Percentiles rank a stretch among this genome's conserved stretches.
Conservation (phyloP, 805 yeast species). For the Isabelozyma heimii region DNA sequence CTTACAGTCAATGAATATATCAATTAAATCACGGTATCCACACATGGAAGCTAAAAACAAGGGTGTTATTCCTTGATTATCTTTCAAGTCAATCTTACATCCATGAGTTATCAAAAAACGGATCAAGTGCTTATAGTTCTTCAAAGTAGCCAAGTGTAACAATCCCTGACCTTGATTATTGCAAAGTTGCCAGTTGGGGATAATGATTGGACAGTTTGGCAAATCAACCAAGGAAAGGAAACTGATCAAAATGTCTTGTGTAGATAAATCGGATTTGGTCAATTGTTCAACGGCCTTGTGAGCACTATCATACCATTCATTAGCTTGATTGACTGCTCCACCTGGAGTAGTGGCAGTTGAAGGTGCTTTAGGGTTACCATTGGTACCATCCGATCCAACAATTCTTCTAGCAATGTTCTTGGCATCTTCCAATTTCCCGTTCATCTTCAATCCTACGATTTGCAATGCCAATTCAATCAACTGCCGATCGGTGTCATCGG, state of each 20-base stretch:
- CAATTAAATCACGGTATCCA: conserved; percentile 69
- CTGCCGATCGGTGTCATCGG: conserved; percentile 94
- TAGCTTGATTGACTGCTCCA: conserved; percentile 12
- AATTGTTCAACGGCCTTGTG: conserved; percentile 49
- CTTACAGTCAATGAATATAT: conserved; percentile 58
- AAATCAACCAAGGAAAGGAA: conserved; percentile 59
- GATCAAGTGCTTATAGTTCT: conserved; percentile 65
- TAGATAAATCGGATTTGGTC: conserved; percentile 42
- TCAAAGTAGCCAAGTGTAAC: conserved; percentile 79
- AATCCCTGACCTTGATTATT: conserved; percentile 84
- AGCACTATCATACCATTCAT: conserved; percentile 53
- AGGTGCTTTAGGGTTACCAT: conserved; percentile 5
- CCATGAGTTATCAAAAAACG: conserved; percentile 65
- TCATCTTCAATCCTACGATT: conserved; percentile 95
- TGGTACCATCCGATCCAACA: conserved; percentile 56
- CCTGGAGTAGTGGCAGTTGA: conserved; percentile 7
- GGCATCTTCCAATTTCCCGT: conserved; percentile 93
- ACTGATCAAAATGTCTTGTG: conserved; percentile 48
- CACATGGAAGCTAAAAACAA: conserved; percentile 79
- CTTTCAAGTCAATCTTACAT: conserved; percentile 67
- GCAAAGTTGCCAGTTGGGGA: conserved; percentile 78
- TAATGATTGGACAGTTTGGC: conserved; percentile 58
- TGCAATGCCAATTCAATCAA: conserved; percentile 93
- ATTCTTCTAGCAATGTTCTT: conserved; percentile 88
- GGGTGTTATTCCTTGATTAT: conserved; percentile 81